Evolutionary conservation across 768 basidiomycete species (phyloP).

Genomic region (Hortiboletus flavorubellus): DNA sequence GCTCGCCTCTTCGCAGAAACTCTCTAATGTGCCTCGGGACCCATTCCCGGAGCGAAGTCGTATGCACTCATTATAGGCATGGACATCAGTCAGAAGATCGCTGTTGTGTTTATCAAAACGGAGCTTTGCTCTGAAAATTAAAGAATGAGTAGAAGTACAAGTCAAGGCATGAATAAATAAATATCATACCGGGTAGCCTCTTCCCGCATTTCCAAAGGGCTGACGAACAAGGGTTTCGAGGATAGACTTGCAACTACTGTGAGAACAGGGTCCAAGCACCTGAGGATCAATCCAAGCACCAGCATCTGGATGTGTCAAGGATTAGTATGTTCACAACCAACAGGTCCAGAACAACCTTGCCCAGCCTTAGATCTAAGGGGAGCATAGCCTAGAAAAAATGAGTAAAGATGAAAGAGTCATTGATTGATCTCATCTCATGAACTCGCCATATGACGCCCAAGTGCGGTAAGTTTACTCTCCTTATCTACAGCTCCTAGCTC

Average conservation of each 20-base stretch:
- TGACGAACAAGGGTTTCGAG: conserved; percentile 83
- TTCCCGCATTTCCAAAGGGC: conserved; percentile 79
- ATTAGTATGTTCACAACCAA: neutral
- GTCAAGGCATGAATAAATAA: neutral
- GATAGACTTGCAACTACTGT: conserved; percentile 83
- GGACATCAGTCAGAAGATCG: conserved; percentile 80
- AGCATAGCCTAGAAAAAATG: conserved; percentile 58
- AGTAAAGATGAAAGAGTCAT: neutral
- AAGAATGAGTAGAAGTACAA: neutral
- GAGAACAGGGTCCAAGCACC: conserved; percentile 75
- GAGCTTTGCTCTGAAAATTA: conserved; percentile 56
- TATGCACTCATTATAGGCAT: conserved; percentile 67
- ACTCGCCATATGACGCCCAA: conserved; percentile 76
- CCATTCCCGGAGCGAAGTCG: conserved; percentile 50
- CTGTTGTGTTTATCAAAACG: conserved; percentile 70
- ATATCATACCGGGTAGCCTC: conserved; percentile 63
- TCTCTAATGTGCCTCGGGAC: conserved; percentile 41
- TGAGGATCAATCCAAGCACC: conserved; percentile 78
- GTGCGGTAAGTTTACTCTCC: conserved; percentile 65
- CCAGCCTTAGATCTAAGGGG: conserved; percentile 85
- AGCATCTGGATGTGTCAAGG: conserved; percentile 61
- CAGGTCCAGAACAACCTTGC: conserved; percentile 51
- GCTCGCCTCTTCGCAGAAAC: conserved; percentile 70
- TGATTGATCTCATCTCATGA: neutral
- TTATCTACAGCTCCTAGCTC: conserved; percentile 76